A percentile compares a stretch with the other conserved stretches of the same genome.
These are phyloP conservation scores for Naganishia albida DNA, from an alignment of 1,284 basidiomycete genomes.

Conservation along the genomic window DNA sequence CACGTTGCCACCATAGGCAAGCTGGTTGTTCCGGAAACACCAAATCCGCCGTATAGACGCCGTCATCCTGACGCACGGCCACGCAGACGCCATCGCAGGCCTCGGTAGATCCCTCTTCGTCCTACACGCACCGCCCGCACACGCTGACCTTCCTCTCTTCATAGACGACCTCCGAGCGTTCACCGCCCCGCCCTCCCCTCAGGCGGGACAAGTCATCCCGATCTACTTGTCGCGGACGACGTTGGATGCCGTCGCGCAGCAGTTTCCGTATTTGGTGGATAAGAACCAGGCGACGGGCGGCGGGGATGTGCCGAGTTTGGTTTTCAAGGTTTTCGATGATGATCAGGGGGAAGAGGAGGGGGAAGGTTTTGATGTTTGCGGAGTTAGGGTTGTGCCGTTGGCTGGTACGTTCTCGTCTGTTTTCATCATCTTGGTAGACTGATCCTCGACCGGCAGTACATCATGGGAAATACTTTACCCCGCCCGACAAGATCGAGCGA, in stretches of 20 bases:
- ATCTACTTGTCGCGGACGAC: conserved; percentile 48
- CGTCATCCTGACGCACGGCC: conserved; percentile 55
- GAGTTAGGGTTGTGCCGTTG: conserved; percentile 23
- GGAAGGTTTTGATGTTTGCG: conserved; percentile 22
- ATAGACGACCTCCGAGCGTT: conserved; percentile 41
- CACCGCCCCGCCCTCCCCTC: conserved; percentile 34
- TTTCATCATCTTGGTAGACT: conserved; percentile 7
- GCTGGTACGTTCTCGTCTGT: conserved; percentile 16
- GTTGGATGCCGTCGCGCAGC: conserved; percentile 45
- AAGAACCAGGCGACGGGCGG: conserved; percentile 53
- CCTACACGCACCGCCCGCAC: not conserved
- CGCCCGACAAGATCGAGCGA: conserved; percentile 32
- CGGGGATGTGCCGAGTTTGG: conserved; percentile 49
- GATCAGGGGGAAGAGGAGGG: conserved; percentile 19
- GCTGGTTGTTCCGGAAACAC: conserved; percentile 50
- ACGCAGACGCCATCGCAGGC: conserved; percentile 40
- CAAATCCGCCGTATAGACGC: conserved; percentile 53
- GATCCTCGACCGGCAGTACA: conserved; percentile 36
- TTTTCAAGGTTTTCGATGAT: conserved; percentile 29
- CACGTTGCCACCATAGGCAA: conserved; percentile 37
- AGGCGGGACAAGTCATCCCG: conserved; percentile 45
- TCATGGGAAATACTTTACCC: conserved; percentile 46
- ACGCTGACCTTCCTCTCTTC: not conserved
- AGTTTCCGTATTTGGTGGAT: conserved; percentile 54
- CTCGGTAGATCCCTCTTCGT: conserved; percentile 15